Percentiles rank a stretch among this genome's conserved stretches.
Conservation (phyloP, 768 basidiomycete genomes). For the Trichaptum fuscoviolaceum region DNA sequence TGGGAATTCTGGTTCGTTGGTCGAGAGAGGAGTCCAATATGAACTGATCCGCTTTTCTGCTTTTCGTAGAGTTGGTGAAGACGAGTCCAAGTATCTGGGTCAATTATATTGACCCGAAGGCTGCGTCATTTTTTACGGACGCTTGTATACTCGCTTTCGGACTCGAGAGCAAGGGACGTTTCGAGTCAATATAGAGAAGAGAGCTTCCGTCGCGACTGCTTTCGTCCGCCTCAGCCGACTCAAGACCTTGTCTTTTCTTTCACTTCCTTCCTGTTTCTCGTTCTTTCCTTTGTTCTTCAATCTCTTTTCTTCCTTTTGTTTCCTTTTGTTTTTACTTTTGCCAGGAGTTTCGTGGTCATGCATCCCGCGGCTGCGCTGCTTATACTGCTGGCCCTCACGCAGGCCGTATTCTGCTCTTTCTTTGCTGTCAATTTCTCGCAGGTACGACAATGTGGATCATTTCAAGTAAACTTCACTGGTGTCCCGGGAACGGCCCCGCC, state of each 20-base stretch:
- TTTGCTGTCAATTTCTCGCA: slow-evolving; percentile 29
- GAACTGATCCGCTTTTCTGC: background rate
- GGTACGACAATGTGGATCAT: slow-evolving; percentile 49
- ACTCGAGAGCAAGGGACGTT: background rate
- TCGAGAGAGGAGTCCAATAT: background rate
- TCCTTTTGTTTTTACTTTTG: background rate
- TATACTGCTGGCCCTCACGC: slow-evolving; percentile 9
- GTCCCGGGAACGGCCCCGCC: slow-evolving; percentile 23
- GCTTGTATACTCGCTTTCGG: background rate
- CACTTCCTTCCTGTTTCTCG: background rate
- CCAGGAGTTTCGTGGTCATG: background rate
- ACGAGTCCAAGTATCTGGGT: background rate
- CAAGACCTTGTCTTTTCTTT: background rate
- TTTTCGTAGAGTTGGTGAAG: background rate
- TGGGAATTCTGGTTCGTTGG: background rate
- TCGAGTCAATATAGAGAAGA: background rate
- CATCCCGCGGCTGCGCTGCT: slow-evolving; percentile 2
- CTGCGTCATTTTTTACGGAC: background rate
- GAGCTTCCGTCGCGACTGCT: background rate
- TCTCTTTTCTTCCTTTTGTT: background rate
- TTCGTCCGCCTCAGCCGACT: background rate
- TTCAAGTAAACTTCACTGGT: slow-evolving; percentile 42
- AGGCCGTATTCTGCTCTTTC: slow-evolving; percentile 23
- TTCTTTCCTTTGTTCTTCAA: background rate
- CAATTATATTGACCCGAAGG: background rate